Percentiles rank a stretch among this genome's conserved stretches.
phyloP scores from a whole-genome alignment of 371 early-diverging fungal genomes.

The Synchytrium microbalum region DNA sequence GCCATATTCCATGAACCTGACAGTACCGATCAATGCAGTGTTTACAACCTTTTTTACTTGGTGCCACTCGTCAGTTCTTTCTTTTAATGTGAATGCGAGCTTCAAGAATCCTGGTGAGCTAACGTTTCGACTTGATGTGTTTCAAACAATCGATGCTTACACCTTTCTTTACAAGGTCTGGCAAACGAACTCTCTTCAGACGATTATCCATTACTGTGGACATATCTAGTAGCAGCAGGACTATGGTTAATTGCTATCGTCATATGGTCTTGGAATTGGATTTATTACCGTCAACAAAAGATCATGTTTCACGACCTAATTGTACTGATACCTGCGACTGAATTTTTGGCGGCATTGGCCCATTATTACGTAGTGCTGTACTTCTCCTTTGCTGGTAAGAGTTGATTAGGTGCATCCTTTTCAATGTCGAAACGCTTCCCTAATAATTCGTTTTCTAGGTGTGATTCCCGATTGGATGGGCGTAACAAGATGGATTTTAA shows the following conservation, averaged over 20 bases:
- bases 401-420: neutral
- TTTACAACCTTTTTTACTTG: neutral
- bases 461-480: neutral
- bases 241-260: neutral
- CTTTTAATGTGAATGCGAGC: neutral
- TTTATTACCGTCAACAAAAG: neutral
- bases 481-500: neutral
- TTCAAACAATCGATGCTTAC: neutral
- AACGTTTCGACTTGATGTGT: neutral
- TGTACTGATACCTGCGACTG: neutral
- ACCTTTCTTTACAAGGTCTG: neutral
- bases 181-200: neutral
- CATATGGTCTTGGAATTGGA: neutral
- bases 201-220: neutral
- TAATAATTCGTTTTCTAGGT: neutral
- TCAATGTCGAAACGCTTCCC: neutral
- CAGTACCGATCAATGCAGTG: neutral
- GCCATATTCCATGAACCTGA: neutral
- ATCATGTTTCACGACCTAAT: neutral
- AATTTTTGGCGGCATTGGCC: neutral
- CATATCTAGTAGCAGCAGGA: neutral
- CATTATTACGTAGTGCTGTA: neutral
- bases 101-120: neutral
- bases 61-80: neutral
- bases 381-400: neutral